Percentiles rank a stretch among this genome's conserved stretches.
These are phyloP conservation scores for Fusarium nygamai DNA, from an alignment of 2,329 filamentous ascomycete species.

Conservation along the genomic window DNA sequence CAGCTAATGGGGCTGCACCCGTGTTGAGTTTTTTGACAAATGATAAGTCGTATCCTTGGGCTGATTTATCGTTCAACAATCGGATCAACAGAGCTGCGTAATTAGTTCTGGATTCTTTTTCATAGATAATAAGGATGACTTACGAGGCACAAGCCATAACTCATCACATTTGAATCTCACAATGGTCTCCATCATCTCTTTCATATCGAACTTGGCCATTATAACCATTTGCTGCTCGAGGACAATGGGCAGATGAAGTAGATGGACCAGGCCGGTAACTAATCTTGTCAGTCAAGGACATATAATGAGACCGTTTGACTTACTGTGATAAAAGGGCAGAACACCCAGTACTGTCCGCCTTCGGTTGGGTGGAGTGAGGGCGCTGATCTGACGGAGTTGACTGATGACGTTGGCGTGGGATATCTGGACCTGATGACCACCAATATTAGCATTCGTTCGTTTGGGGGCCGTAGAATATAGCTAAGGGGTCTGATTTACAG, in stretches of 20 bases:
- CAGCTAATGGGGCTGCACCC: not conserved
- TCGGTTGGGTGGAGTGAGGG: not conserved
- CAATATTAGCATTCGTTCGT: rapidly evolving
- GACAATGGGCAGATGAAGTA: not conserved
- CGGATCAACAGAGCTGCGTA: not conserved
- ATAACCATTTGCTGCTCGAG: not conserved
- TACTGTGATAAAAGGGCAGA: not conserved
- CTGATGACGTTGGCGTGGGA: not conserved
- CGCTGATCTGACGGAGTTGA: not conserved
- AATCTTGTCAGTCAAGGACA: rapidly evolving
- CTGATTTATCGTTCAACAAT: rapidly evolving
- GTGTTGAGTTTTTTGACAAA: not conserved
- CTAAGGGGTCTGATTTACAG: not conserved
- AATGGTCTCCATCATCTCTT: not conserved
- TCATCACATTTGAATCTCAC: not conserved
- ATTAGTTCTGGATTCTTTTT: rapidly evolving
- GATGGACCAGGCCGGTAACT: not conserved
- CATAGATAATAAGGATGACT: rapidly evolving
- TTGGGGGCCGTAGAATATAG: rapidly evolving
- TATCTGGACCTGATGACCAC: not conserved
- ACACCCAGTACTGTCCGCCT: not conserved
- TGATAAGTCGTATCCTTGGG: not conserved
- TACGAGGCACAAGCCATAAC: not conserved
- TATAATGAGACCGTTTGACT: rapidly evolving
- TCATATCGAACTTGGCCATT: not conserved